A percentile compares a stretch with the other conserved stretches of the same genome.
Evolutionary conservation across 345 rosid genomes (phyloP).

Genomic region (Balakata baccata): DNA sequence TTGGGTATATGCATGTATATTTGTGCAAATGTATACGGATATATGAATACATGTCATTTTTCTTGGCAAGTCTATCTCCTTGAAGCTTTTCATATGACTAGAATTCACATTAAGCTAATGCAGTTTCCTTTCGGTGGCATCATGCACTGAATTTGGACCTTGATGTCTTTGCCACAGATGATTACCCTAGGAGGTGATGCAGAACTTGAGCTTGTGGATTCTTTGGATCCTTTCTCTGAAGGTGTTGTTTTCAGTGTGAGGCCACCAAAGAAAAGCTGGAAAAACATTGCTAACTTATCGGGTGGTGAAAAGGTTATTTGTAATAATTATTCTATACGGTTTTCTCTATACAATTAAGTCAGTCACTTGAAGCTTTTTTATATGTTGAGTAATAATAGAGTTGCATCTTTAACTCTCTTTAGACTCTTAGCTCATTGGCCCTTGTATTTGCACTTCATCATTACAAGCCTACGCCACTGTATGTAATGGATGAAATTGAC

Average conservation of each 20-base stretch:
- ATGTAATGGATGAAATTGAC: constrained; percentile 97
- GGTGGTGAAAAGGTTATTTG: constrained; percentile 90
- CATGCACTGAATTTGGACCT: background rate
- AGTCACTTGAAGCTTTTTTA: background rate
- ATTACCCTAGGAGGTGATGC: constrained; percentile 99
- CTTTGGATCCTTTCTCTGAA: constrained; percentile 96
- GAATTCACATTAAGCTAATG: background rate
- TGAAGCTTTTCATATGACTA: background rate
- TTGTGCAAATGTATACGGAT: background rate
- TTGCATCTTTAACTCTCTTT: constrained; percentile 16
- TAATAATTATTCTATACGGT: background rate
- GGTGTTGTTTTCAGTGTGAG: constrained; percentile 98
- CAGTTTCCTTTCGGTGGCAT: background rate
- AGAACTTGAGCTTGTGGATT: constrained; percentile 94
- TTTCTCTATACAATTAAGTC: background rate
- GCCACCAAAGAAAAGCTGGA: constrained; percentile 99
- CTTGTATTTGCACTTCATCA: constrained; percentile 98
- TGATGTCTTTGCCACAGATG: constrained; percentile 48
- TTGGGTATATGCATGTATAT: background rate
- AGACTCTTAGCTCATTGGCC: constrained; percentile 97
- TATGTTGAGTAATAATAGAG: background rate
- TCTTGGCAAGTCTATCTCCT: background rate
- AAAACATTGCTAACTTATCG: constrained; percentile 88
- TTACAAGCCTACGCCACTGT: constrained; percentile 99
- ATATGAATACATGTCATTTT: background rate